Evolutionary conservation across 1,139 yeast species (phyloP), one percentile per base, ranked within the genome.

Genomic region (Suhomyces yuchorum): DNA sequence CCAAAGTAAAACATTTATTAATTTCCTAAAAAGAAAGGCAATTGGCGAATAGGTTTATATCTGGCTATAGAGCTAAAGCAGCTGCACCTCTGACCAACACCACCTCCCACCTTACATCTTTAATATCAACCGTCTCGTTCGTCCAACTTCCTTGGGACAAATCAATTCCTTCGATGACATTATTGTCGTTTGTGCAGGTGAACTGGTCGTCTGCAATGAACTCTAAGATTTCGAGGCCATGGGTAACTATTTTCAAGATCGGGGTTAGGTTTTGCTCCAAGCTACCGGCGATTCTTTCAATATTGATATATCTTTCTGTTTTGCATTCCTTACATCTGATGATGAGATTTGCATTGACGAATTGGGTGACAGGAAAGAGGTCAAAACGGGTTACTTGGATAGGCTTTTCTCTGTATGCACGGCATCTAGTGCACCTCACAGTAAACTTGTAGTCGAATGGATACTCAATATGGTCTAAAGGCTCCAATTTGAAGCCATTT

Each of bases 371-470:
- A 11, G 52, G 57, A 47, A 56, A 53, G 18, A 51, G 43, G 23
- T 57, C 61, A 34, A 46, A 56, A 3, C 54, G 54, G 44, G 58
- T 60, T 50, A 60, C 57, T 30, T 51, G 51, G n/a, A 60, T 51
- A 4, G 62, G 60, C 40, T 58, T 60, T 23, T 52, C 52, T 46
- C 58, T 59, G 3, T 26, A 43, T 14, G 50, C 51, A 35, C 57
- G 51, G 49, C 64, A 60, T 30, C 52, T 51, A 8, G 58, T 56
- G 45, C 64, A 60, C 41, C 52, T 49, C 22, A 58, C 56, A 17
- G 40, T 49, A 41, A 60, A 59, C 12, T 56, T 55, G 50, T 59
- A 60, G 44, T 60, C 64, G 42, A 47, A 55, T 1, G 62, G 61
- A 9, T 51, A 47, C 14, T 54, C 55, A 5, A 56, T 43, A 6